Evolutionary conservation across 371 early-diverging fungal genomes (phyloP).

Genomic region (Nosema muscidifuracis): DNA sequence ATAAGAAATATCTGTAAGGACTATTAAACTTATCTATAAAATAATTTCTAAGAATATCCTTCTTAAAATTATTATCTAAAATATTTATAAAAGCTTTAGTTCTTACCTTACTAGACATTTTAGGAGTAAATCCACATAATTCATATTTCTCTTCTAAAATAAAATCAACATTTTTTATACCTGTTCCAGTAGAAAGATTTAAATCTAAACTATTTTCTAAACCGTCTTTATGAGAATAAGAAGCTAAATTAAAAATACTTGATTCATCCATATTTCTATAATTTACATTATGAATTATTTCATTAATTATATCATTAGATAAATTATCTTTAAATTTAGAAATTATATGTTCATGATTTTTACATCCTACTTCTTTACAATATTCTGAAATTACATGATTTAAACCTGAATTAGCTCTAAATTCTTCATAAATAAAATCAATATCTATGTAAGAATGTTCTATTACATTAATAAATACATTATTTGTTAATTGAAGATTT

Average conservation of each 20-base stretch:
- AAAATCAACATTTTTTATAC: neutral
- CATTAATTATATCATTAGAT: neutral
- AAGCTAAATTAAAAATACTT: no score
- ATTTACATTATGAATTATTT: neutral
- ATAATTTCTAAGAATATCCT: neutral
- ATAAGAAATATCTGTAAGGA: slow-evolving; percentile 16
- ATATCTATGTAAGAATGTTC: neutral
- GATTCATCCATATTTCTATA: neutral
- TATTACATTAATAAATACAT: slow-evolving; percentile 1
- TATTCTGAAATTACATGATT: neutral
- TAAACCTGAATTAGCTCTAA: neutral
- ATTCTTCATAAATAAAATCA: slow-evolving; percentile 3
- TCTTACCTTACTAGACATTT: neutral
- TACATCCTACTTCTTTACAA: neutral
- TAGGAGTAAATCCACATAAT: neutral
- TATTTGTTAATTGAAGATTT: neutral
- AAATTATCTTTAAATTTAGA: neutral
- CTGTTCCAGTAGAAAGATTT: no score
- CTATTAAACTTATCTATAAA: neutral
- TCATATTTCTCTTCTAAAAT: neutral
- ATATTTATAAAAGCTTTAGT: neutral
- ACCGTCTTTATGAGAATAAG: no score
- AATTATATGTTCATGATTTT: neutral
- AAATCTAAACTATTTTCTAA: no score
- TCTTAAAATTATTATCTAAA: neutral